Conservation (phyloP, 306 rosid genomes). For the Rosa chinensis region DNA sequence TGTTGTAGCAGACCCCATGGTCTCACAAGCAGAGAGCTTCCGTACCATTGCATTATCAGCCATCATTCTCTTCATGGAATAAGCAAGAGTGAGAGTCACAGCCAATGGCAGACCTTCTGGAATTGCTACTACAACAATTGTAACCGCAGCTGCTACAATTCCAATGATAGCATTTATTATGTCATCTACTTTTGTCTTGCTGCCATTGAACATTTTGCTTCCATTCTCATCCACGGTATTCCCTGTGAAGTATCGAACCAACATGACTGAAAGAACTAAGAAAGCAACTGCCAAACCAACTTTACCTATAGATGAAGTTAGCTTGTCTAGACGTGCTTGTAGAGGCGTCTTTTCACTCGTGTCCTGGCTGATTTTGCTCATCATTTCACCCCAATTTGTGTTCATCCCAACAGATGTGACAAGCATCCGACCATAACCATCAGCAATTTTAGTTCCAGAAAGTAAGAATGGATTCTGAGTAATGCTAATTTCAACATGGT, state of each 20-base stretch:
- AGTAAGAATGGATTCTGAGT: constrained; percentile 33
- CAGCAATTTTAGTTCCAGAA: constrained; percentile 46
- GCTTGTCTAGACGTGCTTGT: constrained; percentile 39
- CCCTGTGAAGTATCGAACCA: constrained; percentile 37
- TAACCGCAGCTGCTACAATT: constrained; percentile 40
- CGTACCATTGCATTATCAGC: constrained; percentile 42
- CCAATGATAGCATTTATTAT: constrained; percentile 30
- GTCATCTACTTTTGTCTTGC: constrained; percentile 31
- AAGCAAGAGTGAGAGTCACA: neutral
- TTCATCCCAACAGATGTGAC: constrained; percentile 51
- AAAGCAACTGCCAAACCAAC: constrained; percentile 42
- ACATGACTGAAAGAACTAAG: constrained; percentile 26
- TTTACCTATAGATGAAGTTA: constrained; percentile 39
- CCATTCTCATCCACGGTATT: constrained; percentile 36
- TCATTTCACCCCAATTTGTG: constrained; percentile 53
- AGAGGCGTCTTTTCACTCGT: constrained; percentile 33
- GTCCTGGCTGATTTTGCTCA: constrained; percentile 34
- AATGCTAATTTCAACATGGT: constrained; percentile 29
- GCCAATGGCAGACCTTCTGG: constrained; percentile 45
- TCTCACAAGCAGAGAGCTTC: constrained; percentile 53
- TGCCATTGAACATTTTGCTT: constrained; percentile 25
- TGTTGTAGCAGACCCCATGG: constrained; percentile 50
- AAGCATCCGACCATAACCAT: constrained; percentile 44
- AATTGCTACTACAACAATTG: constrained; percentile 50
- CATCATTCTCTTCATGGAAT: constrained; percentile 55